Evolutionary conservation across 768 basidiomycete species (phyloP), one percentile per base, ranked within the genome.

Genomic region (Lactarius akahatsu): DNA sequence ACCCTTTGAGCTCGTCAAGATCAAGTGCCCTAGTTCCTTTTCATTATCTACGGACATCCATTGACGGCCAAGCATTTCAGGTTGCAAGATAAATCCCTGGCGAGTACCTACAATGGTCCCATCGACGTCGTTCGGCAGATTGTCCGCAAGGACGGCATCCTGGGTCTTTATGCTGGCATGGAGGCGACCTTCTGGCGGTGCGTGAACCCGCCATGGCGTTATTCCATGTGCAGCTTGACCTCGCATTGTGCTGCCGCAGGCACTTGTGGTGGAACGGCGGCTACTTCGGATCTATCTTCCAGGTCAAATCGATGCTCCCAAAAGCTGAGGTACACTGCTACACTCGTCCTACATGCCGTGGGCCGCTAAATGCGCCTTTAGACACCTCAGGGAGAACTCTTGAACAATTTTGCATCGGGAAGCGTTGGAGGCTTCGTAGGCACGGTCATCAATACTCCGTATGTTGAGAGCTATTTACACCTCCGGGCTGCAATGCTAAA

Each of bases 131-230:
- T 99, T 20, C 88, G 83, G 70, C 87, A 92, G 71, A 81, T 94
- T 34, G 76, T 97, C 57, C 82, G 76, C 71, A 89, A 88, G 66
- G 88, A 93, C 40, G 96, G 96, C 34, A 59, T 91, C 4, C 78
- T 98, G 0, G 96, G 94, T 23, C 78, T 98, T 30, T 98, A 98
- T 74, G 86, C 86, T 28, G 96, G 97, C 41, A 96, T 98, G 91
- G 97, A 98, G 75, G 86, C 94, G 15, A 98, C 96, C 2, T 96
- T 98, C 79, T 98, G 96, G 96, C 85, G 96, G 92, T 92, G 63
- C 41, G 78, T 59, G 23, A 47, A 36, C 26, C 34, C 18, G 56
- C 34, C 52, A 28, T 32, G 16, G 18, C 4, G 34, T 58, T 9
- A 13, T 10, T 30, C 56, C 34, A 34, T 23, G 13, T 16, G 18